A percentile compares a stretch with the other conserved stretches of the same genome.
phyloP scores from a whole-genome alignment of 768 basidiomycete species.

The Infundibulicybe gibba region DNA sequence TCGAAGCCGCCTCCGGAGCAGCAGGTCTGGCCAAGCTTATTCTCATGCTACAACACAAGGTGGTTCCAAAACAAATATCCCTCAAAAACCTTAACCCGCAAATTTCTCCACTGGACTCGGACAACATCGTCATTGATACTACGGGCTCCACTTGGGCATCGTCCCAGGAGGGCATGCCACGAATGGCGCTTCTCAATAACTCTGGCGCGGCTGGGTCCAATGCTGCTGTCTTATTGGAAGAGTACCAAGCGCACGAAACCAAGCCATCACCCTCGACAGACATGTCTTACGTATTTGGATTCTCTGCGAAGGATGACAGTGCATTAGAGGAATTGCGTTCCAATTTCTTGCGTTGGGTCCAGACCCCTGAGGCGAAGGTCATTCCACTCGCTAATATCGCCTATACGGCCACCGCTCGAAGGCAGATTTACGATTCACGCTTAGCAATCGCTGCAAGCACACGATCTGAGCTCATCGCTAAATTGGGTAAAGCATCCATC shows the following conservation, averaged over 20 bases:
- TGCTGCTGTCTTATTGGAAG: slow-evolving; percentile 57
- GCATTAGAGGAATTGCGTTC: slow-evolving; percentile 46
- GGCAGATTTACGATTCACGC: slow-evolving; percentile 52
- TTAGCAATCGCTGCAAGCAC: slow-evolving; percentile 43
- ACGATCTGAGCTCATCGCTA: slow-evolving; percentile 43
- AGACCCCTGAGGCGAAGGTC: slow-evolving; percentile 16
- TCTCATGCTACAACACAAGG: slow-evolving; percentile 56
- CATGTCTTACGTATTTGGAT: slow-evolving; percentile 43
- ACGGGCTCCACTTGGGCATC: slow-evolving; percentile 36
- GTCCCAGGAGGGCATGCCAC: slow-evolving; percentile 24
- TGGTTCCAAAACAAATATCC: slow-evolving; percentile 61
- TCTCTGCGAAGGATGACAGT: slow-evolving; percentile 55
- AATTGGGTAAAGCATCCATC: slow-evolving; percentile 32
- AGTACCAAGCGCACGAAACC: slow-evolving; percentile 19
- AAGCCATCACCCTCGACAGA: not conserved
- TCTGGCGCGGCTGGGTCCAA: slow-evolving; percentile 78
- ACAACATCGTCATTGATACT: slow-evolving; percentile 47
- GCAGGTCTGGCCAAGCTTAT: slow-evolving; percentile 71
- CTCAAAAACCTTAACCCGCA: slow-evolving; percentile 52
- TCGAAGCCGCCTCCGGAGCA: slow-evolving; percentile 73
- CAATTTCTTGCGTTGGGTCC: slow-evolving; percentile 47
- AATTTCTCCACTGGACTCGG: slow-evolving; percentile 42
- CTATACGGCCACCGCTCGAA: slow-evolving; percentile 66
- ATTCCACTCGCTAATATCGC: slow-evolving; percentile 46
- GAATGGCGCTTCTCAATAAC: slow-evolving; percentile 65